Evolutionary conservation across 176 grass and related monocot species (phyloP).

Genomic region (Tillandsia fasciculata): DNA sequence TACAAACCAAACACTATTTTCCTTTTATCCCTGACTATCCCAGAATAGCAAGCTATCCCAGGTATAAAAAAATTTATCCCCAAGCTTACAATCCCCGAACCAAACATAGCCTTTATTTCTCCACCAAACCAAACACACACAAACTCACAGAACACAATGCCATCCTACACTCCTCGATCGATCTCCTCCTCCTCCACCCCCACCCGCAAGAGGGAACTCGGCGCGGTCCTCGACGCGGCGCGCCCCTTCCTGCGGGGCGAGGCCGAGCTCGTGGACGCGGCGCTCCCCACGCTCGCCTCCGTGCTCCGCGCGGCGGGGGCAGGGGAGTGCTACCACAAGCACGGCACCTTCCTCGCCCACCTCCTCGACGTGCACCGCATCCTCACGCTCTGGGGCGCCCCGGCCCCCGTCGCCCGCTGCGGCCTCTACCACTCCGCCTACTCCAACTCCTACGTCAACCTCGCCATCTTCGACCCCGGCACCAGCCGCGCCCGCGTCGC

Average conservation of each 20-base stretch:
- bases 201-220: not conserved
- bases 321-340: conserved; percentile 96
- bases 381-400: conserved; percentile 49
- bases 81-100: too few species aligned
- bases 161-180: too few species aligned
- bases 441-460: conserved; percentile 93
- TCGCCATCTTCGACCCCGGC: conserved; percentile 75
- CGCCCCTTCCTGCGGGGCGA: conserved; percentile 68
- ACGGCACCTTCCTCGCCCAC: conserved; percentile 87
- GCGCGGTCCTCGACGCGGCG: conserved; percentile 30
- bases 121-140: too few species aligned
- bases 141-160: too few species aligned
- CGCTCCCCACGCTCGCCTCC: conserved; percentile 37
- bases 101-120: too few species aligned
- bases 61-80: too few species aligned
- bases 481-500: conserved; percentile 32
- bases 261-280: conserved; percentile 36
- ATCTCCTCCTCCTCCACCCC: too few species aligned
- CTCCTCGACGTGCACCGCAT: conserved; percentile 60
- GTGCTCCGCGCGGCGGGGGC: conserved; percentile 51
- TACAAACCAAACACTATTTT: too few species aligned
- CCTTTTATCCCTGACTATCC: too few species aligned
- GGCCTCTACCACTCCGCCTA: conserved; percentile 89
- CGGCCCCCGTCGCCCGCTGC: conserved; percentile 49
- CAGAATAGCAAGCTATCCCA: too few species aligned